Evolutionary conservation across 2,329 filamentous ascomycete species (phyloP).

Genomic region (Bipolaris cookei): DNA sequence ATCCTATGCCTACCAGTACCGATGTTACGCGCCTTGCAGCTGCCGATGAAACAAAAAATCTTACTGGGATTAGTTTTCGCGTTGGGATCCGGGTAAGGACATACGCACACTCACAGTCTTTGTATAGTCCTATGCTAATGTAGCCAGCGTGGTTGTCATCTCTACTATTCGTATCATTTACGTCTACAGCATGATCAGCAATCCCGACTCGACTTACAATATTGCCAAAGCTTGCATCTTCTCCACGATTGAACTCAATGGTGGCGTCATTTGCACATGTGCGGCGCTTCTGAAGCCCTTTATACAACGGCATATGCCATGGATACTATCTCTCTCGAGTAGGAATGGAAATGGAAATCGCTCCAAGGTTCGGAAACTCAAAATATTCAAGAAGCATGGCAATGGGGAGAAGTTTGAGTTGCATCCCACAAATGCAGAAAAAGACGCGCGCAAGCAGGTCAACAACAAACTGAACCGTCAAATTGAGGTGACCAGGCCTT

Average conservation of each 20-base stretch:
- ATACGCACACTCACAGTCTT: background rate
- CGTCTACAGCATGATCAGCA: conserved; percentile 23
- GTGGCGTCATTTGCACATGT: conserved; percentile 28
- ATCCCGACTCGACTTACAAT: conserved; percentile 28
- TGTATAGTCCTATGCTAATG: conserved; percentile 1
- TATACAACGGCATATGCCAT: conserved; percentile 20
- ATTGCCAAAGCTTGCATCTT: conserved; percentile 27
- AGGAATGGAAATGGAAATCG: conserved; percentile 7
- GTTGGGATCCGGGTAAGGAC: conserved; percentile 31
- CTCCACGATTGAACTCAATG: conserved; percentile 27
- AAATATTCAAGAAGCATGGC: conserved; percentile 10
- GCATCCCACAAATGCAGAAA: conserved; percentile 4
- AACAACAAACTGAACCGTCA: conserved; percentile 3
- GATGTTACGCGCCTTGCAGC: conserved; percentile 30
- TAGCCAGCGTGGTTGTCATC: conserved; percentile 21
- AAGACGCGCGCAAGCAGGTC: background rate
- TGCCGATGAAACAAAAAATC: conserved; percentile 36
- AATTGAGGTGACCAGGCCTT: conserved; percentile 20
- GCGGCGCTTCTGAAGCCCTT: conserved; percentile 26
- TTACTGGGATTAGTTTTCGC: conserved; percentile 39
- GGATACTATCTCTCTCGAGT: conserved; percentile 18
- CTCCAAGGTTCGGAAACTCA: conserved; percentile 16
- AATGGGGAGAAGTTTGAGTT: conserved; percentile 14
- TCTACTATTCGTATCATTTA: conserved; percentile 31
- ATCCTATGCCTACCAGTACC: conserved; percentile 40